Percentiles rank a stretch among this genome's conserved stretches.
Evolutionary conservation across 2,329 filamentous ascomycete genomes (phyloP).

Genomic region (Colletotrichum paranaense): DNA sequence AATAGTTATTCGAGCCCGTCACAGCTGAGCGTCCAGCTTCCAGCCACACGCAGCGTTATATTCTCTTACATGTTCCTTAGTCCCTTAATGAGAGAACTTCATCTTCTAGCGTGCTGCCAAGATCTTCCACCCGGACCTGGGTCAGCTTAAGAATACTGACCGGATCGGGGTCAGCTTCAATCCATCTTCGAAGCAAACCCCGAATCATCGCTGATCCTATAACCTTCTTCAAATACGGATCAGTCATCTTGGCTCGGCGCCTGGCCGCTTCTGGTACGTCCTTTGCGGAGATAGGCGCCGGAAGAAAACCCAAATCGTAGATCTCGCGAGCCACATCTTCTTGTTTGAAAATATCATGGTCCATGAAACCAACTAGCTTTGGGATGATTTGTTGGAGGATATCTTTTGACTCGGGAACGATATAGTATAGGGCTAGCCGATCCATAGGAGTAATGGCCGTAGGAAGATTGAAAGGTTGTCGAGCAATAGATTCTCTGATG

Average conservation of each 20-base stretch:
- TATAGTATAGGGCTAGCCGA: background rate
- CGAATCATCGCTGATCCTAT: background rate
- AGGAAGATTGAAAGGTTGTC: background rate
- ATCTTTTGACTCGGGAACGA: background rate
- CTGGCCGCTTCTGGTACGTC: background rate
- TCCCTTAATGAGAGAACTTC: background rate
- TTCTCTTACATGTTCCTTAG: background rate
- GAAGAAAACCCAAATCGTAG: background rate
- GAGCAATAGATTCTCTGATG: background rate
- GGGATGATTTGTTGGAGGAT: background rate
- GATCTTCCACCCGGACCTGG: background rate
- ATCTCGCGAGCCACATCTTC: background rate
- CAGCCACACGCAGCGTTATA: too few relatives aligned
- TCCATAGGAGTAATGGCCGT: background rate
- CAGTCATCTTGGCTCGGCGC: background rate
- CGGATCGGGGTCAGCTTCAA: background rate
- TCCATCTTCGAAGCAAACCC: background rate
- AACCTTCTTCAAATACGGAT: background rate
- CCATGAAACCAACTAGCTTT: background rate
- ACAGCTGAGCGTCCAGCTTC: too few relatives aligned
- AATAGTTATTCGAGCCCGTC: too few relatives aligned
- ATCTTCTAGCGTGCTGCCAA: background rate
- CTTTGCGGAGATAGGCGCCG: background rate
- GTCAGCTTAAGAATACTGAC: background rate
- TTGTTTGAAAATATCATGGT: background rate